Base-by-base conservation (phyloP, 139 green algal species). In the Volvox africanus region DNA sequence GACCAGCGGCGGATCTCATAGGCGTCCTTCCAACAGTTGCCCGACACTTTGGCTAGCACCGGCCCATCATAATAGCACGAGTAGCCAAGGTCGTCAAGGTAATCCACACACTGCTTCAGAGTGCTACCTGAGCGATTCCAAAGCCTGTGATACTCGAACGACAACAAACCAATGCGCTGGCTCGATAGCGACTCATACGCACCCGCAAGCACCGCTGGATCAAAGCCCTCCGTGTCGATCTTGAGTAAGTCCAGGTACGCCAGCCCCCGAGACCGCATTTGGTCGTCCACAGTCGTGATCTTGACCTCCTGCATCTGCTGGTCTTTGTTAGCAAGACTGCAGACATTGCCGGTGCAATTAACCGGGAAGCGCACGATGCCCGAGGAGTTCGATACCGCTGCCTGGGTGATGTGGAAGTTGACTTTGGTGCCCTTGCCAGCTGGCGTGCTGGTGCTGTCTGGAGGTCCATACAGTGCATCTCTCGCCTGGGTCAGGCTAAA, bases 211-310 rank as follows among this genome's bases (percentile, higher is more conserved):
- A 83, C 77, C 17, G 77, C 36, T 21, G 77, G 77, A 26, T 83
- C 77, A 30, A 67, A 83, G 35, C 77, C 77, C 77, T 83, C 77
- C 35, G 77, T 83, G 77, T 83, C 77, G 36, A 83, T 83, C 36
- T 83, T 83, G 3, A 83, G 44, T 19, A 83, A 21, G 21, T 83
- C 77, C 14, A 83, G 9, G 36, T 83, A 65, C 35, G 32, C 36
- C 36, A 83, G 21, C 3, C 77, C 77, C 6, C 13, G 20, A 2
- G 11, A 28, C 9, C 12, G 3, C 36, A 65, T 83, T 6, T 65
- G 28, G 5, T 5, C 13, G 77, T 83, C 77, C 3, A 83, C 28
- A 14, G 77, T 83, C 6, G 77, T 83, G 11, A 83, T 21, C 28
- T 62, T 65, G 13, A 83, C 77, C 12, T 28, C 16, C 12, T 67